Evolutionary conservation across 176 grass and related monocot species (phyloP).

Genomic region (Elymus sibiricus): DNA sequence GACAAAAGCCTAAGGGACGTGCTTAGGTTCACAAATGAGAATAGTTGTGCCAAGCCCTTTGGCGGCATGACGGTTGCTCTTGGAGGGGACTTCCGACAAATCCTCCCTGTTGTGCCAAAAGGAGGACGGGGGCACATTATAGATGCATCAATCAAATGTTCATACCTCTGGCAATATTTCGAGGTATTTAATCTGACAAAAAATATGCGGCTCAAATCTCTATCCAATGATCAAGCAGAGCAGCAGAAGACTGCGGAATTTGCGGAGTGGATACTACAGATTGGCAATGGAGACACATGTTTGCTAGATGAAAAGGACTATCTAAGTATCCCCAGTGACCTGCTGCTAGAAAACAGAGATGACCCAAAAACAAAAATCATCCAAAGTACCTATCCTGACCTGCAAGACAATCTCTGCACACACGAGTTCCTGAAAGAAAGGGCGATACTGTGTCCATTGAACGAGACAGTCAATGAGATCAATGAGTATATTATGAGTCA

Average conservation of each 20-base stretch:
- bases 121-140: background rate
- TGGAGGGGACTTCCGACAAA: conserved; percentile 16
- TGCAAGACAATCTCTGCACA: background rate
- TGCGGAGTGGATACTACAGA: background rate
- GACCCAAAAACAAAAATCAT: background rate
- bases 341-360: background rate
- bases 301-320: background rate
- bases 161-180: conserved; percentile 7
- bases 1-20: background rate
- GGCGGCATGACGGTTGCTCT: conserved; percentile 19
- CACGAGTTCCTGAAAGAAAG: background rate
- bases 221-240: background rate
- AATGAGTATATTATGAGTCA: conserved; percentile 11
- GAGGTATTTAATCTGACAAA: background rate
- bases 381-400: background rate
- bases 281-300: background rate
- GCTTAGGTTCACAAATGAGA: background rate
- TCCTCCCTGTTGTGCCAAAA: background rate
- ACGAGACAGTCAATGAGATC: background rate
- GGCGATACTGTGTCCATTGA: background rate
- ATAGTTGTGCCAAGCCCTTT: background rate
- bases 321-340: background rate
- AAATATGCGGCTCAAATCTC: background rate
- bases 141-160: conserved; percentile 9
- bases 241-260: background rate